These are phyloP conservation scores for Sugiyamaella pinicola DNA, from an alignment of 1,139 yeast genomes.

Conservation along the genomic window DNA sequence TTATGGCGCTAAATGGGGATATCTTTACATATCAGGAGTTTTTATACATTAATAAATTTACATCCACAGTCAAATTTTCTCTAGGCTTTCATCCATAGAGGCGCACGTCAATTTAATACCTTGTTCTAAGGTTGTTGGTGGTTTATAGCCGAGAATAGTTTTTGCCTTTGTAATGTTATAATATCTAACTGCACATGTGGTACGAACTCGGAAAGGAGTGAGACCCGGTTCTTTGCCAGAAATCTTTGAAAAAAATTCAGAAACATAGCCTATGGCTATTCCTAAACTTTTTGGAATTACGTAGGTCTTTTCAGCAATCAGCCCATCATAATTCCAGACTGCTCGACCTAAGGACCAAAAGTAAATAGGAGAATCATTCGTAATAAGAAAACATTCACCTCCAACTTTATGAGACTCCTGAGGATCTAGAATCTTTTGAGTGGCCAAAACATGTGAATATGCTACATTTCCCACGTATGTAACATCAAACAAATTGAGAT, in stretches of 20 bases:
- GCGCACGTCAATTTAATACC: constrained; percentile 81
- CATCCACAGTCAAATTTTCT: not conserved
- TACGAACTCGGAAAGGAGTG: constrained; percentile 91
- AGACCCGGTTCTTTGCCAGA: constrained; percentile 86
- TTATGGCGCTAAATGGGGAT: not conserved
- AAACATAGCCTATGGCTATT: constrained; percentile 72
- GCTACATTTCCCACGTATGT: constrained; percentile 99
- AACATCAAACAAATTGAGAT: constrained; percentile 91
- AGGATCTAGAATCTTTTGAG: constrained; percentile 64
- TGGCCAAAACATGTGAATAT: constrained; percentile 92
- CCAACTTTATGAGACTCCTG: constrained; percentile 51
- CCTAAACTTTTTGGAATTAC: constrained; percentile 76
- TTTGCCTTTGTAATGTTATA: constrained; percentile 92
- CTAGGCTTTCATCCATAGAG: constrained; percentile 73
- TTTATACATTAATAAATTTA: not conserved
- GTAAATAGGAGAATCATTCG: constrained; percentile 93
- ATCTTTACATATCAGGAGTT: not conserved
- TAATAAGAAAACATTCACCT: constrained; percentile 86
- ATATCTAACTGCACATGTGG: constrained; percentile 93
- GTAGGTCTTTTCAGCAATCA: constrained; percentile 67
- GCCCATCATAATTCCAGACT: constrained; percentile 96
- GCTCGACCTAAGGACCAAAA: constrained; percentile 98
- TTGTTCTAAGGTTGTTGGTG: constrained; percentile 76
- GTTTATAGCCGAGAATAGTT: constrained; percentile 70
- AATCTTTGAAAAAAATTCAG: constrained; percentile 70